Percentiles rank a stretch among this genome's conserved stretches.
Evolutionary conservation across 2,329 filamentous ascomycete species (phyloP).

Genomic region (Botrytis deweyae): DNA sequence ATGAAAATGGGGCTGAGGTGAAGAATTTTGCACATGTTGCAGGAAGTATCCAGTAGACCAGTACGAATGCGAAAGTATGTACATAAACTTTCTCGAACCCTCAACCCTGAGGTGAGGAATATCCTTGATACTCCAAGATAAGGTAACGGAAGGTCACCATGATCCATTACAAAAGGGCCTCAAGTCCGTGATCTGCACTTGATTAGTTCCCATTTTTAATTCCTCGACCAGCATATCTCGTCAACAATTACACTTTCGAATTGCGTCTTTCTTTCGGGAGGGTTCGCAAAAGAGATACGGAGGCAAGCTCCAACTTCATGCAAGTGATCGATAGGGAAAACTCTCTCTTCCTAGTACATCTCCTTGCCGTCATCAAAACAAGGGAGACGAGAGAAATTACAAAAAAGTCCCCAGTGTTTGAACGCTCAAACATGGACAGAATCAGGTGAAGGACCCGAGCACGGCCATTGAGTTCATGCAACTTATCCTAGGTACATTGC

Average conservation of each 20-base stretch:
- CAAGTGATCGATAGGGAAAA: conserved; percentile 20
- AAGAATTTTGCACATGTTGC: conserved; percentile 19
- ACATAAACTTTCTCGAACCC: conserved; percentile 15
- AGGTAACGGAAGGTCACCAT: conserved; percentile 11
- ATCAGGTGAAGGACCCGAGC: conserved; percentile 12
- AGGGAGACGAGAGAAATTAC: conserved; percentile 6
- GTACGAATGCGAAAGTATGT: conserved; percentile 9
- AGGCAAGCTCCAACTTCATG: conserved; percentile 14
- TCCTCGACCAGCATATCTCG: conserved; percentile 11
- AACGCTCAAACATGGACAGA: not conserved
- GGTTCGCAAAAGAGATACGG: conserved; percentile 7
- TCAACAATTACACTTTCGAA: conserved; percentile 14
- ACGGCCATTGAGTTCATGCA: conserved; percentile 22
- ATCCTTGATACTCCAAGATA: conserved; percentile 23
- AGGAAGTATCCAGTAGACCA: conserved; percentile 10
- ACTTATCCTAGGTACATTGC: conserved; percentile 15
- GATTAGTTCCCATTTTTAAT: not conserved
- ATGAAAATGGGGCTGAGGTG: conserved; percentile 15
- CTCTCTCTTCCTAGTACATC: not conserved
- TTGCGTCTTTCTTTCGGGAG: conserved; percentile 9
- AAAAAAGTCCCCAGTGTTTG: not conserved
- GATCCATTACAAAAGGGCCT: conserved; percentile 13
- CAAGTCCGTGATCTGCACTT: conserved; percentile 17
- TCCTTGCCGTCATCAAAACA: conserved; percentile 5
- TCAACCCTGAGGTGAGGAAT: conserved; percentile 14